phyloP scores from a whole-genome alignment of 2,329 filamentous ascomycete genomes.

The Scytalidium sp. region DNA sequence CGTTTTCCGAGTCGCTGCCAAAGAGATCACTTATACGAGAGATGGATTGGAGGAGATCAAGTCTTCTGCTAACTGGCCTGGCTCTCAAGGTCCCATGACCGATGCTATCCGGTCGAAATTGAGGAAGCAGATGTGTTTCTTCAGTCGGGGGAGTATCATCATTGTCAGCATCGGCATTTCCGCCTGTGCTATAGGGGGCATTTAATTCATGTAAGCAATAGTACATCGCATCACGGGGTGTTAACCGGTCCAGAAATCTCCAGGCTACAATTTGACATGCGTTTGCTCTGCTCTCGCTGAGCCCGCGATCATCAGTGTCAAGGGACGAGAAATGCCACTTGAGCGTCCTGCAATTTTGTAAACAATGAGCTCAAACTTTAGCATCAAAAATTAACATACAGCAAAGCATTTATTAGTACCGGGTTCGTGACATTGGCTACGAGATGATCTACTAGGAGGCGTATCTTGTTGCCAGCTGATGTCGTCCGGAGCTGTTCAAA shows the following conservation, averaged over 20 bases:
- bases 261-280: constrained; percentile 81
- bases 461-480: constrained; percentile 56
- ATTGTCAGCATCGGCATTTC: constrained; percentile 2
- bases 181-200: constrained; percentile 31
- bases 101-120: constrained; percentile 17
- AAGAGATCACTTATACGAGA: constrained; percentile 43
- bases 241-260: constrained; percentile 69
- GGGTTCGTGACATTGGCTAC: constrained; percentile 62
- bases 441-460: constrained; percentile 61
- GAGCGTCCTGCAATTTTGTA: constrained; percentile 52
- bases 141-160: constrained; percentile 16
- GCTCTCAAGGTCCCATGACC: constrained; percentile 3
- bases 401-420: constrained; percentile 67
- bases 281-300: constrained; percentile 66
- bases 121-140: constrained; percentile 23
- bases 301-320: constrained; percentile 58
- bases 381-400: too few relatives aligned
- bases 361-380: not conserved
- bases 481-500: constrained; percentile 73
- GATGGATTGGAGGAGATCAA: constrained; percentile 43
- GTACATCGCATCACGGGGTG: constrained; percentile 70
- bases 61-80: constrained; percentile 20
- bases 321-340: constrained; percentile 70
- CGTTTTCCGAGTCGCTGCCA: constrained; percentile 33
- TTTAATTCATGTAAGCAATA: constrained; percentile 71